These are phyloP conservation scores for Starmerella apicola DNA, from an alignment of 805 yeast genomes.

Conservation along the genomic window DNA sequence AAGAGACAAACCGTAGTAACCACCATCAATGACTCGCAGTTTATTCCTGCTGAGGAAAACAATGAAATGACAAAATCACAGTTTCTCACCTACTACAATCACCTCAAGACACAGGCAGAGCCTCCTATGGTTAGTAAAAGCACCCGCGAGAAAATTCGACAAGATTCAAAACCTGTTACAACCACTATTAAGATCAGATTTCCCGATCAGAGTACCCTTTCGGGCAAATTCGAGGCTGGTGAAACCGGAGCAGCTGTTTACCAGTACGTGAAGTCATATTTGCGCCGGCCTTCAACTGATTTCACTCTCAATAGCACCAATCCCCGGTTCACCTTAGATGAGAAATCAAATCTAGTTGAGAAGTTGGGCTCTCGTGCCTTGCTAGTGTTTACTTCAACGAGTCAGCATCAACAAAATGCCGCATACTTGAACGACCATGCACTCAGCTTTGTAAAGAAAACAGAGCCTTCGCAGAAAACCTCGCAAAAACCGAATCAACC, in stretches of 20 bases:
- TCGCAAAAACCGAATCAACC: neutral
- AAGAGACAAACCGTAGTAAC: neutral
- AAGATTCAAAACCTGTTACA: constrained; percentile 21
- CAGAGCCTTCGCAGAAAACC: constrained; percentile 1
- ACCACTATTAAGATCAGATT: constrained; percentile 41
- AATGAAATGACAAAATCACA: constrained; percentile 40
- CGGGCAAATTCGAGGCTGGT: constrained; percentile 36
- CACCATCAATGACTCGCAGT: neutral
- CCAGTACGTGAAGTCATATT: constrained; percentile 23
- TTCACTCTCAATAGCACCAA: constrained; percentile 38
- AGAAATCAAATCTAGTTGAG: constrained; percentile 27
- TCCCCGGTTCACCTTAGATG: constrained; percentile 33
- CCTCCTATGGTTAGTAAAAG: constrained; percentile 35
- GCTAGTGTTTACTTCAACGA: constrained; percentile 29
- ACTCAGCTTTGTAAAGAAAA: constrained; percentile 1
- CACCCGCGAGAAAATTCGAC: constrained; percentile 28
- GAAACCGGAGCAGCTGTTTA: constrained; percentile 33
- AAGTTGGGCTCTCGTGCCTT: constrained; percentile 38
- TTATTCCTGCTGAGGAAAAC: neutral
- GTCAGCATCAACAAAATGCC: neutral
- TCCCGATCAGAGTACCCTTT: constrained; percentile 44
- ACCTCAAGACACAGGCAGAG: constrained; percentile 32
- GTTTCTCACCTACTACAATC: constrained; percentile 41
- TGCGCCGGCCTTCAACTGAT: constrained; percentile 24
- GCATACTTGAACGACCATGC: constrained; percentile 17